These are phyloP conservation scores for Aspergillus glaucus DNA, from an alignment of 2,329 filamentous ascomycete genomes.

Conservation along the genomic window DNA sequence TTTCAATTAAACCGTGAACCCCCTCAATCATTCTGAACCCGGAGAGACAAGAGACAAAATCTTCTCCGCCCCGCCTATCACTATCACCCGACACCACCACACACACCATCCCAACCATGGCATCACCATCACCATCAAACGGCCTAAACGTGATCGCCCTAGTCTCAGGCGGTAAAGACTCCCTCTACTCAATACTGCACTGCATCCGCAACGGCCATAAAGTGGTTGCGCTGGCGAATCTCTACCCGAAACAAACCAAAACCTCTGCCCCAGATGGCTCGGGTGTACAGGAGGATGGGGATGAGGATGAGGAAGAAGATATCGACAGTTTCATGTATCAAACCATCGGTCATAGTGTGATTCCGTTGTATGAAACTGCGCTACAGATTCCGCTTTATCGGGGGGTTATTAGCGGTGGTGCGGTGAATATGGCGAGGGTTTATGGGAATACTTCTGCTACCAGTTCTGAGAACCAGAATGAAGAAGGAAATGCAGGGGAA, in stretches of 20 bases:
- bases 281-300: constrained; percentile 7
- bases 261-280: constrained; percentile 5
- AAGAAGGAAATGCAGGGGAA: constrained; percentile 6
- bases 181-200: constrained; percentile 86
- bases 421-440: constrained; percentile 64
- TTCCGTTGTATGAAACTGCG: constrained; percentile 75
- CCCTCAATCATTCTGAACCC: too few relatives aligned
- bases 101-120: constrained; percentile 21
- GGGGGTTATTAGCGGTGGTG: constrained; percentile 64
- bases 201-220: constrained; percentile 79
- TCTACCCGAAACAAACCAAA: constrained; percentile 54
- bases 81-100: constrained; percentile 29
- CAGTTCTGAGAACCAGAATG: not conserved
- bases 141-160: constrained; percentile 73
- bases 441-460: constrained; percentile 45
- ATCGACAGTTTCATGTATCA: constrained; percentile 99
- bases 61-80: constrained; percentile 2
- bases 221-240: constrained; percentile 81
- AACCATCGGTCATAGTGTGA: constrained; percentile 82
- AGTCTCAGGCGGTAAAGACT: constrained; percentile 95
- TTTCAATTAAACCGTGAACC: too few relatives aligned
- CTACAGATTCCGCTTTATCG: constrained; percentile 80
- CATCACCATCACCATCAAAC: constrained; percentile 17
- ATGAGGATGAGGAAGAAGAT: constrained; percentile 49
- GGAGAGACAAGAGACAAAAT: not conserved